Evolutionary conservation across 768 basidiomycete species (phyloP).

Genomic region (Pisolithus microcarpus): DNA sequence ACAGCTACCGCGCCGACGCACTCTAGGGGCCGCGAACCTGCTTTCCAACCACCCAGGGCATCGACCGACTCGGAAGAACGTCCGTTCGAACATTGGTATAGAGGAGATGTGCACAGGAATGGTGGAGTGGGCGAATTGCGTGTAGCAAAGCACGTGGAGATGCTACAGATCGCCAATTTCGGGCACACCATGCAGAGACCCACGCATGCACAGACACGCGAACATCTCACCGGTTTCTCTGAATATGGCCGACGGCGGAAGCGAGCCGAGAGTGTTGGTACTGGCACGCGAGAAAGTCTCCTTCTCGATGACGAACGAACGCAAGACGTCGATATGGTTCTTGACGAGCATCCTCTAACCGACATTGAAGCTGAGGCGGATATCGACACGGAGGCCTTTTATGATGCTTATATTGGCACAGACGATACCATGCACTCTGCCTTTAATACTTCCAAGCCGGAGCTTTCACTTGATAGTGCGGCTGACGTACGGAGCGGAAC

Average conservation of each 20-base stretch:
- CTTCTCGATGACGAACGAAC: constrained; percentile 57
- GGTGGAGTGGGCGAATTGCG: constrained; percentile 83
- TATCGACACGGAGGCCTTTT: constrained; percentile 34
- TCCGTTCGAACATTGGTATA: constrained; percentile 87
- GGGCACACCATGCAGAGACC: constrained; percentile 50
- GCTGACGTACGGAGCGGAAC: constrained; percentile 35
- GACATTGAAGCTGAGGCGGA: constrained; percentile 59
- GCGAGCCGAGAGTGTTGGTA: constrained; percentile 60
- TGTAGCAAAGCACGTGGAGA: constrained; percentile 68
- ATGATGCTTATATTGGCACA: constrained; percentile 26
- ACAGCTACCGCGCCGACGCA: constrained; percentile 39
- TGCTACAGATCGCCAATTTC: constrained; percentile 84
- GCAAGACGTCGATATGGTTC: constrained; percentile 43
- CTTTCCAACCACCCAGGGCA: constrained; percentile 35
- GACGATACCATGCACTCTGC: constrained; percentile 10
- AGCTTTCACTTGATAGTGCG: constrained; percentile 12
- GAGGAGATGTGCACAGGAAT: constrained; percentile 78
- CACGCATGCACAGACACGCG: constrained; percentile 20
- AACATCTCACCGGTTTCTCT: constrained; percentile 16
- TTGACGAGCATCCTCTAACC: constrained; percentile 71
- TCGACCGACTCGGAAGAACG: constrained; percentile 75
- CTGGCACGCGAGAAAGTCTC: constrained; percentile 54
- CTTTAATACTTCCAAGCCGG: constrained; percentile 14
- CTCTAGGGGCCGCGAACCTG: constrained; percentile 28
- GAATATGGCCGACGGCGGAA: constrained; percentile 35